Evolutionary conservation across 345 rosid species (phyloP), one percentile per base, ranked within the genome.

Genomic region (Pistacia atlantica): DNA sequence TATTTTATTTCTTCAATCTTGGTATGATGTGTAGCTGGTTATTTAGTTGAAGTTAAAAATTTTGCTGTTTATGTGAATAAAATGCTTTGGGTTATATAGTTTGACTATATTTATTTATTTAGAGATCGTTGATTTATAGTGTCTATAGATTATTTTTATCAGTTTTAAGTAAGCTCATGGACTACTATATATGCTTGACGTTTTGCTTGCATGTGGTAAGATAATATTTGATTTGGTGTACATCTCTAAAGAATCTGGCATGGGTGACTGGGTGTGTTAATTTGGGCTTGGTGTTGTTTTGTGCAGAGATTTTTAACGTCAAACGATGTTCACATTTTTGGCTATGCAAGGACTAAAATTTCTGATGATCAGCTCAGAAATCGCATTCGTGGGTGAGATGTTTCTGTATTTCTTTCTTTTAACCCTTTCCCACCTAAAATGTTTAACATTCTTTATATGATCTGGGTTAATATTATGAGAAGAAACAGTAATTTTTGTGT

Each of bases 331-430:
- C 97, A 94, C 75, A 90, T 92, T 66, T 92, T 94, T 81, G 98
- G 98, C 54, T 94, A 94, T 87, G 97, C 98, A 35, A 90, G 98
- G 88, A 91, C 91, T 68, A 90, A 90, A 84, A 92, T 94, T 78
- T 83, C 97, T 14, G 97, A 90, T 80, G 84, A 90, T 37, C 95
- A 91, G 4, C 84, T 92, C 61, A 88, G 93, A 84, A 78, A 79
- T 76, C 87, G 95, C 78, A 84, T 96, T 62, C 82, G 87, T 14
- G 93, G 97, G 98, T 93, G 81, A 88, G 84, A 68, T 31, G 31
- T 33, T 71, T 18, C 11, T 52, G 5, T 5, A 42, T 1, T 73
- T 49, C 22, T 62, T 61, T 48, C 7, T 35, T 35, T 33, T 18
- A n/a, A 35, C 13, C 0, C 11, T 2, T 46, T 60, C 46, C 25